Conservation (phyloP, 495 filamentous ascomycete species). For the Neurospora terricola region DNA sequence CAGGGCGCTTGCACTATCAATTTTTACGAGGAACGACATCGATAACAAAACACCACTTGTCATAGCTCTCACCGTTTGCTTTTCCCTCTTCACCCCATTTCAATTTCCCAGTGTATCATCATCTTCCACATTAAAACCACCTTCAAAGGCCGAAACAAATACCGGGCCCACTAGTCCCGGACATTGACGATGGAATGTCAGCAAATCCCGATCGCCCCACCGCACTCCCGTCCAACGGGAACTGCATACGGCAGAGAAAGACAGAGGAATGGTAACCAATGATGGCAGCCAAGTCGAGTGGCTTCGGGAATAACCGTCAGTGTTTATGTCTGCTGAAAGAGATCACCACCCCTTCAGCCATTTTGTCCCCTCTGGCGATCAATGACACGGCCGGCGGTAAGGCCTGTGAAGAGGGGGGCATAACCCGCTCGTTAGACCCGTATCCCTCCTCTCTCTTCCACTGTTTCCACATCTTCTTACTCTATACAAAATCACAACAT, state of each 20-base stretch:
- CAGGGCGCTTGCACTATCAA: not conserved
- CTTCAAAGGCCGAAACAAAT: not conserved
- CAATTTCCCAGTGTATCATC: not conserved
- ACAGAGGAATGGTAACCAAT: not conserved
- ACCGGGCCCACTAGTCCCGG: not conserved
- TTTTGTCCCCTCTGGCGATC: not conserved
- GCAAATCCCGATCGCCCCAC: not conserved
- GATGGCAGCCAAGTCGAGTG: not conserved
- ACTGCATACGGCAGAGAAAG: not conserved
- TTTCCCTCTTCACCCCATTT: not conserved
- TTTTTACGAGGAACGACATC: not conserved
- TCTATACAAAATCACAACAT: not conserved
- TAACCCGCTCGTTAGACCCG: too few species aligned
- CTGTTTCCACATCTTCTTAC: not conserved
- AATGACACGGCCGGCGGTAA: not conserved
- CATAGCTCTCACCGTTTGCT: not conserved
- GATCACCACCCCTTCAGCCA: not conserved
- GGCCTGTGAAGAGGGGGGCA: not conserved
- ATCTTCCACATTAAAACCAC: not conserved
- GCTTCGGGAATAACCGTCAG: not conserved
- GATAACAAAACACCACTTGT: too few species aligned
- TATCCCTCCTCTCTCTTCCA: not conserved
- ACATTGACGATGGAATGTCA: not conserved
- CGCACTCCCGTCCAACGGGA: not conserved
- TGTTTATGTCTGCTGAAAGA: not conserved